These are phyloP conservation scores for Fusarium sambucinum DNA, from an alignment of 2,329 filamentous ascomycete genomes.

Conservation along the genomic window DNA sequence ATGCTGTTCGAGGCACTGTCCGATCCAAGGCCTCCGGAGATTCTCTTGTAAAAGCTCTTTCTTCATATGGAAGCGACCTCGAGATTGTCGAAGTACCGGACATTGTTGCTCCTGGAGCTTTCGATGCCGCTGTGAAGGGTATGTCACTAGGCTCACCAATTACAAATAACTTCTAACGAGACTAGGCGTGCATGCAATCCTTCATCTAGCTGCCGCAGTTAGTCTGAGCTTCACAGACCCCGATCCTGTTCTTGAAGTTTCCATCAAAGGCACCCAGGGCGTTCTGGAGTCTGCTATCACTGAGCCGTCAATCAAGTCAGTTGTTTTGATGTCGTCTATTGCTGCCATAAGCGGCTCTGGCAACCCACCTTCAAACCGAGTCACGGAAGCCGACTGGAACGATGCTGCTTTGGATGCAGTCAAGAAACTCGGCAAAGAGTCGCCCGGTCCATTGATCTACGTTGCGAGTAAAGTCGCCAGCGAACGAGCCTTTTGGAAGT, in stretches of 20 bases:
- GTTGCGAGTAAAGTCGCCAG: constrained; percentile 41
- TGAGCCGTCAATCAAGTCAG: constrained; percentile 41
- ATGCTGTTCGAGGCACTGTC: constrained; percentile 55
- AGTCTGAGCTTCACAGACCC: constrained; percentile 41
- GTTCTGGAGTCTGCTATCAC: constrained; percentile 40
- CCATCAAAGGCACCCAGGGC: constrained; percentile 36
- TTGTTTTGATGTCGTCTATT: constrained; percentile 46
- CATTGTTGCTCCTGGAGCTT: constrained; percentile 51
- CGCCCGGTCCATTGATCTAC: constrained; percentile 38
- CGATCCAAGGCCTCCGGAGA: constrained; percentile 48
- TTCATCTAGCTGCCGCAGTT: constrained; percentile 41
- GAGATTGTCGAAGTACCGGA: constrained; percentile 51
- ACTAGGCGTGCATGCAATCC: constrained; percentile 40
- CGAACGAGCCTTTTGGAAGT: constrained; percentile 45
- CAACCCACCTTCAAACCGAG: constrained; percentile 19
- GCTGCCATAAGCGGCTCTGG: constrained; percentile 26
- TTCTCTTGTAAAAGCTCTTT: constrained; percentile 32
- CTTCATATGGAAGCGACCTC: constrained; percentile 40
- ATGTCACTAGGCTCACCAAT: neutral
- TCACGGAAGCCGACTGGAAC: constrained; percentile 47
- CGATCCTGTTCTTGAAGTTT: constrained; percentile 36
- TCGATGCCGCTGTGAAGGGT: constrained; percentile 53
- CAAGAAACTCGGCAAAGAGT: constrained; percentile 38
- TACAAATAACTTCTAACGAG: neutral
- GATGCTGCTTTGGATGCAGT: constrained; percentile 29